A percentile compares a stretch with the other conserved stretches of the same genome.
These are phyloP conservation scores for Exophiala aquamarina DNA, from an alignment of 2,329 filamentous ascomycete genomes.

Conservation along the genomic window DNA sequence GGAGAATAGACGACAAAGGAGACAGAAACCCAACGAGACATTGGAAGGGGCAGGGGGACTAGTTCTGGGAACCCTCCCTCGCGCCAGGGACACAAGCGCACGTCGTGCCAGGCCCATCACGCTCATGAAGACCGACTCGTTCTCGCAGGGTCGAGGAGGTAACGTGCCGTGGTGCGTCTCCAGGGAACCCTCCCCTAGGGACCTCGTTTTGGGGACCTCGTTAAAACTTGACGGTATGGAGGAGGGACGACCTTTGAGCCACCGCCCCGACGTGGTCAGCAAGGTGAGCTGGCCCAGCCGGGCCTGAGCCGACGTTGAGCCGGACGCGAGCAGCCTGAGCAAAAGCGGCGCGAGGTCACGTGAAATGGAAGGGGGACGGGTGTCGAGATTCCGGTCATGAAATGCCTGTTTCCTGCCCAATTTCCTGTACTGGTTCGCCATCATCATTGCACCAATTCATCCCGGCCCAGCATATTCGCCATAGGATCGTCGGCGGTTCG, in stretches of 20 bases:
- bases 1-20: not conserved
- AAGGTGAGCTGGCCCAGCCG: conserved; percentile 12
- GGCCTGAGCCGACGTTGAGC: conserved; percentile 10
- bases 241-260: not conserved
- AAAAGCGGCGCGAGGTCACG: conserved; percentile 12
- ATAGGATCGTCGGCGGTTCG: conserved; percentile 79
- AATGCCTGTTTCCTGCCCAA: no score
- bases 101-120: conserved; percentile 5
- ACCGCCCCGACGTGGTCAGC: not conserved
- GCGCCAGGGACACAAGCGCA: conserved; percentile 1
- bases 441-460: conserved; percentile 16
- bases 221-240: conserved; percentile 7
- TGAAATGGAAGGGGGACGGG: not conserved
- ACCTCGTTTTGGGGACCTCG: conserved; percentile 7
- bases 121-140: conserved; percentile 8
- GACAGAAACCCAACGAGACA: conserved; percentile 8
- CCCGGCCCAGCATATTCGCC: conserved; percentile 56
- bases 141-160: not conserved
- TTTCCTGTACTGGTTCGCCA: not conserved
- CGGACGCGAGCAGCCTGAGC: conserved; percentile 8
- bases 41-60: conserved; percentile 6
- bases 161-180: conserved; percentile 9
- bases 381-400: conserved; percentile 7
- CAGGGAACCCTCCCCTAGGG: conserved; percentile 2
- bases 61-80: conserved; percentile 9